A percentile compares a stretch with the other conserved stretches of the same genome.
Conservation (phyloP, 2,329 filamentous ascomycete genomes). For the Cladosporium sp. region DNA sequence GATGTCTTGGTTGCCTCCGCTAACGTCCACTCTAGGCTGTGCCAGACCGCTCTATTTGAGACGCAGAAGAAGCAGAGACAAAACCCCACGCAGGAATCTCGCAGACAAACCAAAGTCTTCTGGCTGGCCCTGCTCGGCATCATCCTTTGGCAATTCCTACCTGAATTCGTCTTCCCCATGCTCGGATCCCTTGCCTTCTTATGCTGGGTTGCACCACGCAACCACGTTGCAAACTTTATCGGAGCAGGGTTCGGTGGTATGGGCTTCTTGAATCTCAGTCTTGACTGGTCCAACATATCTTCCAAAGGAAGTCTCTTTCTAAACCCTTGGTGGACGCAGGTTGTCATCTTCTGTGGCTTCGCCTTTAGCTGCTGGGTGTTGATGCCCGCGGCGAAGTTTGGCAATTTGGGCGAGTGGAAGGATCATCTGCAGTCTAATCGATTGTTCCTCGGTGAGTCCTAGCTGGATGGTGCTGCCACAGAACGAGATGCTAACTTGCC, state of each 20-base stretch:
- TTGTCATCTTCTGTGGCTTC: constrained; percentile 41
- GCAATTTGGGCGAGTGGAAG: constrained; percentile 47
- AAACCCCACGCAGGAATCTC: constrained; percentile 45
- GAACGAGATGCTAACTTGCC: no score
- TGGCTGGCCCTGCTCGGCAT: constrained; percentile 48
- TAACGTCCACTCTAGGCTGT: constrained; percentile 19
- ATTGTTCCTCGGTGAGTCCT: constrained; percentile 23
- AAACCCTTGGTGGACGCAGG: constrained; percentile 55
- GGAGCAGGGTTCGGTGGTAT: constrained; percentile 54
- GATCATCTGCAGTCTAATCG: constrained; percentile 54
- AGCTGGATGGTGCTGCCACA: no score
- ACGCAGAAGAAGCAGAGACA: constrained; percentile 47
- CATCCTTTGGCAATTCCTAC: constrained; percentile 56
- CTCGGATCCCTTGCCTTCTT: constrained; percentile 55
- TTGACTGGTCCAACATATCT: constrained; percentile 58
- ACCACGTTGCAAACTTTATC: constrained; percentile 53
- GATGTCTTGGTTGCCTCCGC: not conserved
- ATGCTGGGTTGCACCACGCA: constrained; percentile 57
- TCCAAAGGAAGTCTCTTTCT: constrained; percentile 44
- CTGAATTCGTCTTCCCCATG: constrained; percentile 56
- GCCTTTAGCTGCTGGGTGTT: constrained; percentile 48
- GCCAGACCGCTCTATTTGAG: constrained; percentile 52
- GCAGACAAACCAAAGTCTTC: constrained; percentile 52
- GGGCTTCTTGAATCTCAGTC: constrained; percentile 53
- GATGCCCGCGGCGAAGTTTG: constrained; percentile 54